Conservation (phyloP, 805 yeast species). For the Starmerella lactis-condensi region DNA sequence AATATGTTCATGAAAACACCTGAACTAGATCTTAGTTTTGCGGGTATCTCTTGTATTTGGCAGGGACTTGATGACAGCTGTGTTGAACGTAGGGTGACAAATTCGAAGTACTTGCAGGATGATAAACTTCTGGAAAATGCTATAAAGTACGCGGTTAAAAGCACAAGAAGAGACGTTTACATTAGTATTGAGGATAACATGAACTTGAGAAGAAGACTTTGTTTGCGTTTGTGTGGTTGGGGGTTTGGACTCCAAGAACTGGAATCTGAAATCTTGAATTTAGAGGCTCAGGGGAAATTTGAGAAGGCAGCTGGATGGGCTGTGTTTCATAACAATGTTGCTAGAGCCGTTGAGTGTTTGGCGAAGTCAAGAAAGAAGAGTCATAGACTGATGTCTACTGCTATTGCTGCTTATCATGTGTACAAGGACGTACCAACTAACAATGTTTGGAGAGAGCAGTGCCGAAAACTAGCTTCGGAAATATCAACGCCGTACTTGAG, state of each 20-base stretch:
- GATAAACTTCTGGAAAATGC: constrained; percentile 31
- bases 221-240: constrained; percentile 81
- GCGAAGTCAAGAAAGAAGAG: constrained; percentile 54
- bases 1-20: constrained; percentile 44
- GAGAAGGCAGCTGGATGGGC: constrained; percentile 98
- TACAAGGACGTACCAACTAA: constrained; percentile 38
- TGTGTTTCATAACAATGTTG: constrained; percentile 76
- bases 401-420: constrained; percentile 75
- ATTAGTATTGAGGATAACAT: constrained; percentile 27
- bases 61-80: constrained; percentile 22
- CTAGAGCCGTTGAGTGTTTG: constrained; percentile 60
- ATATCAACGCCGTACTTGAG: constrained; percentile 75
- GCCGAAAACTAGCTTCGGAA: constrained; percentile 73
- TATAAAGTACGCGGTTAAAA: constrained; percentile 33
- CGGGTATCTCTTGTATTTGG: constrained; percentile 87
- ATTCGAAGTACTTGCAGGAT: constrained; percentile 15
- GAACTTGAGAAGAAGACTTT: constrained; percentile 52
- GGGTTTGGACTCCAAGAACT: constrained; percentile 58
- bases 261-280: constrained; percentile 42
- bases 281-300: constrained; percentile 40
- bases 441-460: constrained; percentile 83
- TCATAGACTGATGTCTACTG: constrained; percentile 69
- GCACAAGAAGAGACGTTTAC: constrained; percentile 25
- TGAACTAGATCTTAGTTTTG: constrained; percentile 58
- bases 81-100: constrained; percentile 22